Evolutionary conservation across 73 alveolate genomes (phyloP).

Genomic region (Loxodes magnus): DNA sequence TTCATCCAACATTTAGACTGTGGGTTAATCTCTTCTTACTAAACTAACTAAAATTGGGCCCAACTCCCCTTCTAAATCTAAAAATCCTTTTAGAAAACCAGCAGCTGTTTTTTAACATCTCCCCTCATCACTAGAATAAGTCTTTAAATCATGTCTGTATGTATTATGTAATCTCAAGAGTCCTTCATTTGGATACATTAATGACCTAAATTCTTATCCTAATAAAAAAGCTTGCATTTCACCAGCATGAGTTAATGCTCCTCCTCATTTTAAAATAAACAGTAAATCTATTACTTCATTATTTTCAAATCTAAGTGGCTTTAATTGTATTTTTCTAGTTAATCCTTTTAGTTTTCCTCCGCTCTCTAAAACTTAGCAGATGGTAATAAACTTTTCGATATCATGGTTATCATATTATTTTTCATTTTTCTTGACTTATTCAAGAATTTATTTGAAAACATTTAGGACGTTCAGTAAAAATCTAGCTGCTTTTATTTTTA

Average conservation of each 20-base stretch:
- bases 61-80: conserved; percentile 79
- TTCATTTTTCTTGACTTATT: too few relatives aligned
- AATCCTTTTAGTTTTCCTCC: conserved; percentile 40
- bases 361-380: too few relatives aligned
- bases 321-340: conserved; percentile 23
- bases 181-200: conserved; percentile 79
- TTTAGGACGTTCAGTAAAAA: conserved; percentile 42
- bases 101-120: conserved; percentile 96
- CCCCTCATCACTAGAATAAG: too few relatives aligned
- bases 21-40: conserved; percentile 77
- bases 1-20: too few relatives aligned
- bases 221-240: conserved; percentile 69
- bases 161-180: conserved; percentile 85
- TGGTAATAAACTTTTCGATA: too few relatives aligned
- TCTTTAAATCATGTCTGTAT: too few relatives aligned
- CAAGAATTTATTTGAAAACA: too few relatives aligned
- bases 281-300: too few relatives aligned
- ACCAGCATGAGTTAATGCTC: conserved; percentile 89
- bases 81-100: conserved; percentile 82
- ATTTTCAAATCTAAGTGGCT: conserved; percentile 16
- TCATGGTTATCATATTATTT: too few relatives aligned
- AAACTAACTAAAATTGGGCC: conserved; percentile 82
- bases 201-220: conserved; percentile 69
- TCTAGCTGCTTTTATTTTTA: conserved; percentile 50
- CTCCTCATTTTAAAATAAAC: conserved; percentile 98